phyloP scores from a whole-genome alignment of 768 basidiomycete genomes.

The Lentinula guzmanii region DNA sequence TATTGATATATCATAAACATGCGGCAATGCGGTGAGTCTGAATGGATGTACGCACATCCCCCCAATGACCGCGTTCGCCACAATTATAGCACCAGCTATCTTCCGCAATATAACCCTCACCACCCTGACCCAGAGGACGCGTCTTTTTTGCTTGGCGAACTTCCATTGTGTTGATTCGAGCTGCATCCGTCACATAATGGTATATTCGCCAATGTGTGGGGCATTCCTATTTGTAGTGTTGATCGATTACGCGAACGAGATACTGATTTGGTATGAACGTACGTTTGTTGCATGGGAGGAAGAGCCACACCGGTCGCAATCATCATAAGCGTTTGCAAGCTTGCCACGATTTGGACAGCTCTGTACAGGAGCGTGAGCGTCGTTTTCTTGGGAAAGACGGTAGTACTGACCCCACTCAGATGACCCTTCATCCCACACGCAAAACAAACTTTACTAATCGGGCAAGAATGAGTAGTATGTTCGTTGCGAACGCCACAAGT shows the following conservation, averaged over 20 bases:
- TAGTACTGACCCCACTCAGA: conserved; percentile 50
- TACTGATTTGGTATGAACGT: not conserved
- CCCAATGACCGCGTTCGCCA: conserved; percentile 65
- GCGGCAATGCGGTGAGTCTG: not conserved
- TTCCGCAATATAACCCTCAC: conserved; percentile 69
- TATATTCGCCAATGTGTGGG: conserved; percentile 81
- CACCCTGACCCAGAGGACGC: conserved; percentile 56
- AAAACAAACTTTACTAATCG: conserved; percentile 76
- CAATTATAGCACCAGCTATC: conserved; percentile 85
- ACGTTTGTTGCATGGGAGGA: conserved; percentile 60
- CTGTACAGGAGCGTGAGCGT: conserved; percentile 23
- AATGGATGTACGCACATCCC: conserved; percentile 52
- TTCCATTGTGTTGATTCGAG: conserved; percentile 36
- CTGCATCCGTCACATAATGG: conserved; percentile 56
- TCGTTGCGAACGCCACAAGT: conserved; percentile 80
- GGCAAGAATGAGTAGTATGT: conserved; percentile 71
- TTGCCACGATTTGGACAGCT: conserved; percentile 62
- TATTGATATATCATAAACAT: conserved; percentile 17
- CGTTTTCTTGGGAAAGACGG: not conserved
- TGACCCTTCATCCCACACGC: conserved; percentile 83
- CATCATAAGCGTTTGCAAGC: conserved; percentile 22
- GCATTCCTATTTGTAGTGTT: conserved; percentile 52
- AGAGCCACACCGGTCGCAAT: conserved; percentile 70
- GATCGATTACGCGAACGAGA: not conserved
- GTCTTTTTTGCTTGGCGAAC: conserved; percentile 44